Percentiles rank a stretch among this genome's conserved stretches.
These are phyloP conservation scores for Pogostemon cablin DNA, from an alignment of 257 asterid species.

Conservation along the genomic window DNA sequence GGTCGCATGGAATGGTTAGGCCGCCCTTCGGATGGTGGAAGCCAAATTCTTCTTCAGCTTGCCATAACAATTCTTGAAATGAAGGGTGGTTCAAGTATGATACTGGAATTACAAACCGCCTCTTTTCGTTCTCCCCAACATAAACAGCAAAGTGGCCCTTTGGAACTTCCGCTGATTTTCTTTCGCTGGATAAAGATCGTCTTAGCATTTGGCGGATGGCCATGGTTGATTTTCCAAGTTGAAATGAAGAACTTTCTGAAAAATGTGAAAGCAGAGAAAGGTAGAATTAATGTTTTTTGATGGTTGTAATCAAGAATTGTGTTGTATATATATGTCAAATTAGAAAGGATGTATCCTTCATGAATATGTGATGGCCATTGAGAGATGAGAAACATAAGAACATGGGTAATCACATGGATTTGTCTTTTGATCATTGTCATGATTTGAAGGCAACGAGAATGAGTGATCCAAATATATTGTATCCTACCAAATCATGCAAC, in stretches of 20 bases:
- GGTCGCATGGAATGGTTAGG: constrained; percentile 51
- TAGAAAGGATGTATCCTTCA: background rate
- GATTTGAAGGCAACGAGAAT: too few relatives aligned
- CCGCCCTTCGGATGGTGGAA: constrained; percentile 43
- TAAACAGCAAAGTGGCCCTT: constrained; percentile 31
- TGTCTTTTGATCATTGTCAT: constrained; percentile 5
- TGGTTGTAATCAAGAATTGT: too few relatives aligned
- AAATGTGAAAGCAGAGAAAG: background rate
- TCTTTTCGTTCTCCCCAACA: constrained; percentile 21
- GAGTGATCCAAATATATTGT: too few relatives aligned
- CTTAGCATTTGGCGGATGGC: constrained; percentile 24
- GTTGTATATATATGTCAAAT: background rate
- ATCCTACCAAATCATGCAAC: too few relatives aligned
- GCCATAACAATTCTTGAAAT: constrained; percentile 28
- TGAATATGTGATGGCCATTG: background rate
- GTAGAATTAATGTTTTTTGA: too few relatives aligned
- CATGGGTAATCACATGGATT: constrained; percentile 25
- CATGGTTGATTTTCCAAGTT: background rate
- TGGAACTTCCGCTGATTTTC: constrained; percentile 24
- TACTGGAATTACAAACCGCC: constrained; percentile 25
- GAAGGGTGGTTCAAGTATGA: background rate
- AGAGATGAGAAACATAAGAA: background rate
- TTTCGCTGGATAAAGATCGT: constrained; percentile 11
- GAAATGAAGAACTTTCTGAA: background rate
- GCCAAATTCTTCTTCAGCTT: constrained; percentile 35